Conservation (phyloP, 2,329 filamentous ascomycete genomes). For the Plenodomus tracheiphilus region DNA sequence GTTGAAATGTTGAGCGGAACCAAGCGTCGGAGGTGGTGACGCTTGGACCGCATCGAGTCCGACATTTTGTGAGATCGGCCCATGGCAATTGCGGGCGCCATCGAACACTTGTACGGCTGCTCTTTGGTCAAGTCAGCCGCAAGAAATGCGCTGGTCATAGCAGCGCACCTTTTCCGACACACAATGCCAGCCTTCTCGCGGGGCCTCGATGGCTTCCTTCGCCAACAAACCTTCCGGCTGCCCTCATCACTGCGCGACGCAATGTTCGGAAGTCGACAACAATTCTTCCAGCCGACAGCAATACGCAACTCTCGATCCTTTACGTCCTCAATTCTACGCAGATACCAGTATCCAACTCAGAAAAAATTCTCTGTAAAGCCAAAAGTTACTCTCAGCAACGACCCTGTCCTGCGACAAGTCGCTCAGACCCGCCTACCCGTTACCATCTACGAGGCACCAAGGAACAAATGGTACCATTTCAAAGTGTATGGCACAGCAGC, state of each 20-base stretch:
- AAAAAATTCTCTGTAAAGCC: constrained; percentile 6
- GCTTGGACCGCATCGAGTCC: constrained; percentile 18
- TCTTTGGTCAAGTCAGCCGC: background rate
- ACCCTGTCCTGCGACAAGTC: constrained; percentile 41
- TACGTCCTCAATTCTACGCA: constrained; percentile 26
- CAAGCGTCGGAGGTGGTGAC: constrained; percentile 25
- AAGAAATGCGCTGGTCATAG: constrained; percentile 1
- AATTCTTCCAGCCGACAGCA: constrained; percentile 19
- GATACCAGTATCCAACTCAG: constrained; percentile 25
- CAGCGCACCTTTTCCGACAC: background rate
- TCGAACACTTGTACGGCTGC: background rate
- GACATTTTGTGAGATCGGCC: constrained; percentile 16
- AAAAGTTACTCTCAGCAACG: constrained; percentile 23
- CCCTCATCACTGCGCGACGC: constrained; percentile 38
- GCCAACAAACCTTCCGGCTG: constrained; percentile 33
- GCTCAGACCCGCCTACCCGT: constrained; percentile 34
- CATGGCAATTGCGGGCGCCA: background rate
- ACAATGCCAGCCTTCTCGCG: constrained; percentile 40
- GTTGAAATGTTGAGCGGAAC: constrained; percentile 42
- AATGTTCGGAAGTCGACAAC: constrained; percentile 30
- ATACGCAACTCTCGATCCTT: constrained; percentile 23
- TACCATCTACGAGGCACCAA: constrained; percentile 38
- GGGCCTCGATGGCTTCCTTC: constrained; percentile 32
- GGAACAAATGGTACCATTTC: constrained; percentile 28
- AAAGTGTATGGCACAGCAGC: constrained; percentile 34